phyloP scores from a whole-genome alignment of 306 rosid genomes.

The cucumber (Cucumis sativus) region DNA sequence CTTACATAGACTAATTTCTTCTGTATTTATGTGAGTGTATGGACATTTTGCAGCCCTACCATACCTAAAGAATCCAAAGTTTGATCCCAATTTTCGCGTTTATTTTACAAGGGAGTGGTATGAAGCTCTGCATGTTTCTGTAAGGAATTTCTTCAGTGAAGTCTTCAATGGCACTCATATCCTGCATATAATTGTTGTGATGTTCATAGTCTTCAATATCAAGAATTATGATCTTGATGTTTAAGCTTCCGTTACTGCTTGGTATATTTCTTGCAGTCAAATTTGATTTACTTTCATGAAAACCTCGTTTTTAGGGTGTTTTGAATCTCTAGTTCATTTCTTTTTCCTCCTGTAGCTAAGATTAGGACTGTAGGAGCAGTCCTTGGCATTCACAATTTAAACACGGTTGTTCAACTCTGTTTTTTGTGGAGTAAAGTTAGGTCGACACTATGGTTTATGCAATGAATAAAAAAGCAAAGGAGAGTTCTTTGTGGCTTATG shows the following conservation, averaged over 20 bases:
- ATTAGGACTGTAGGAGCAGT: neutral
- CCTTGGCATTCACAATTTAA: neutral
- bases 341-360: neutral
- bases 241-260: neutral
- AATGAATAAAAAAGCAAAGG: neutral
- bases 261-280: neutral
- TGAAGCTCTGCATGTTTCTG: slow-evolving; percentile 74
- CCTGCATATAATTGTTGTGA: slow-evolving; percentile 29
- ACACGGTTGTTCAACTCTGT: neutral
- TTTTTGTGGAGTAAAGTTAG: neutral
- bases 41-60: slow-evolving; percentile 67
- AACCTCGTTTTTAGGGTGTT: neutral
- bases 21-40: slow-evolving; percentile 13
- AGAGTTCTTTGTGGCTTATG: neutral
- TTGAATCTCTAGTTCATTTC: neutral
- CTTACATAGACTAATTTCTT: slow-evolving; percentile 3
- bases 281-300: neutral
- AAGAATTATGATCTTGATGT: neutral
- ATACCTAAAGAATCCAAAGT: slow-evolving; percentile 59
- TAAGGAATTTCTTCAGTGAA: slow-evolving; percentile 81
- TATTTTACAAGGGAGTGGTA: slow-evolving; percentile 85
- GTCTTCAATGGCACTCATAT: slow-evolving; percentile 91
- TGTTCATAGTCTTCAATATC: neutral
- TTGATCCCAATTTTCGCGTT: slow-evolving; percentile 61
- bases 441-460: neutral